phyloP scores from a whole-genome alignment of 495 filamentous ascomycete species.

The Aspergillus hancockii region DNA sequence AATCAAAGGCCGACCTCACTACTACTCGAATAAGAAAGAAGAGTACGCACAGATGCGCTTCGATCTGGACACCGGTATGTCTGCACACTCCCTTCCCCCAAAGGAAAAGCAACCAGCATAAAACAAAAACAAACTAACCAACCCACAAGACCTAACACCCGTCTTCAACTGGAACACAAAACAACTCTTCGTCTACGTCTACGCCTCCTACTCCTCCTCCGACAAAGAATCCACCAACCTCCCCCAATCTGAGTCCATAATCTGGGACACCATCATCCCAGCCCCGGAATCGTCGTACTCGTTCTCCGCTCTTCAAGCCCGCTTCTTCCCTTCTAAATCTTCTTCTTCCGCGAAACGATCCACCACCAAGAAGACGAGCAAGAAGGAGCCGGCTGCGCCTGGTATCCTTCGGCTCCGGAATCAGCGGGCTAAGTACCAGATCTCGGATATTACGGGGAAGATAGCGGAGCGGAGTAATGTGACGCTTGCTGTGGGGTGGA shows the following conservation, averaged over 20 bases:
- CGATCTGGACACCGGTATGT: slow-evolving; percentile 73
- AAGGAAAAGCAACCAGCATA: neutral
- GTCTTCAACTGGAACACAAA: slow-evolving; percentile 99
- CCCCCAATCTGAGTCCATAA: slow-evolving; percentile 68
- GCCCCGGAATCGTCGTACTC: slow-evolving; percentile 60
- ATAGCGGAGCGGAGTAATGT: slow-evolving; percentile 72
- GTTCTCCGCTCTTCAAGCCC: slow-evolving; percentile 41
- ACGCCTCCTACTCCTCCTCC: slow-evolving; percentile 75
- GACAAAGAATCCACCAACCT: slow-evolving; percentile 28
- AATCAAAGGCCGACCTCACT: slow-evolving; percentile 85
- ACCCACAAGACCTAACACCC: slow-evolving; percentile 68
- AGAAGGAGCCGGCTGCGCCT: slow-evolving; percentile 24
- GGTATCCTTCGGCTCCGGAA: slow-evolving; percentile 74
- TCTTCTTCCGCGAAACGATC: slow-evolving; percentile 18
- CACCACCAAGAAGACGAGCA: slow-evolving; percentile 21
- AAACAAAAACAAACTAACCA: slow-evolving; percentile 8
- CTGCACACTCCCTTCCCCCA: neutral
- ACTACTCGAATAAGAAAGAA: slow-evolving; percentile 88
- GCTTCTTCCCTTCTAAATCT: slow-evolving; percentile 27
- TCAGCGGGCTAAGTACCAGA: slow-evolving; percentile 89
- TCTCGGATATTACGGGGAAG: slow-evolving; percentile 79
- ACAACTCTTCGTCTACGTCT: slow-evolving; percentile 93
- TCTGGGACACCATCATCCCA: slow-evolving; percentile 94
- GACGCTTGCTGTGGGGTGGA: slow-evolving; percentile 80
- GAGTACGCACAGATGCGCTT: slow-evolving; percentile 95